Conservation (phyloP, 148 eudicot genomes). For the Spergularia marina region DNA sequence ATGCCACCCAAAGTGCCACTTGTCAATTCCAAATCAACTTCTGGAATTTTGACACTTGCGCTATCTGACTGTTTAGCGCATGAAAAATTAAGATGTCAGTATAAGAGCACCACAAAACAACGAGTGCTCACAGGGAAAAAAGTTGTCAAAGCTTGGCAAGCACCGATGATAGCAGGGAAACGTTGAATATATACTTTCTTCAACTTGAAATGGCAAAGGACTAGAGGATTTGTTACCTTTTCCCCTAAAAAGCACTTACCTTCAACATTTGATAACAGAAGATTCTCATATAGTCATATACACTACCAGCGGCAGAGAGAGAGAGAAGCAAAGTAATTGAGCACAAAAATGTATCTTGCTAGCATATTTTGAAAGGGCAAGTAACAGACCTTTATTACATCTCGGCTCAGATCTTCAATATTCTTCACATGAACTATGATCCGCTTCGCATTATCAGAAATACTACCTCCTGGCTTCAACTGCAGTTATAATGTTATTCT, state of each 20-base stretch:
- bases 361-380: neutral
- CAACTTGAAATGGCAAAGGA: neutral
- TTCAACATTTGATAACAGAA: neutral
- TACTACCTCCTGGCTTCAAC: conserved; percentile 91
- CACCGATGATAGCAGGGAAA: too few species aligned
- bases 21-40: conserved; percentile 81
- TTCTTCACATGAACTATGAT: conserved; percentile 63
- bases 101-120: neutral
- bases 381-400: conserved; percentile 80
- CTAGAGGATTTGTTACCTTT: too few species aligned
- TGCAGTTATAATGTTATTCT: conserved; percentile 30
- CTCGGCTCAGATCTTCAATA: conserved; percentile 71
- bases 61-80: conserved; percentile 62
- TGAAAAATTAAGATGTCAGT: neutral
- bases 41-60: conserved; percentile 78
- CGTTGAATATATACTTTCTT: neutral
- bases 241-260: too few species aligned
- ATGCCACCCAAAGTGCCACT: conserved; percentile 96
- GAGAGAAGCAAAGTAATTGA: neutral
- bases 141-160: conserved; percentile 1
- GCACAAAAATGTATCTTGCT: neutral
- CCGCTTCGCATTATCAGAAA: conserved; percentile 79
- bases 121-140: neutral
- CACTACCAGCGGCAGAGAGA: neutral
- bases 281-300: neutral